These are phyloP conservation scores for Cucurbita argyrosperma DNA, from an alignment of 306 rosid species.

Conservation along the genomic window DNA sequence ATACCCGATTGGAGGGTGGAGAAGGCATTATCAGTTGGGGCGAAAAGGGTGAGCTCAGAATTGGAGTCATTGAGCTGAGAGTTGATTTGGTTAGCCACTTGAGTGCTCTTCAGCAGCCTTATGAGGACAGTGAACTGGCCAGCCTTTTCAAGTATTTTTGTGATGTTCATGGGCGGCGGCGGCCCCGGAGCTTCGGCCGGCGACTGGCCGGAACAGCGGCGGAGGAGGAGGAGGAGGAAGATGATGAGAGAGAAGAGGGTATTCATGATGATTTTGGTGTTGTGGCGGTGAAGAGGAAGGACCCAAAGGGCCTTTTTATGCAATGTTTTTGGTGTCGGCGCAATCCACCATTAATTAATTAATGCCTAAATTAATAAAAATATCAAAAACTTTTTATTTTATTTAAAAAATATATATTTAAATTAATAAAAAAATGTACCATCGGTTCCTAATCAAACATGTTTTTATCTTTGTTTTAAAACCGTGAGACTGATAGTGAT, in stretches of 20 bases:
- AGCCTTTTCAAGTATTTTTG: constrained; percentile 46
- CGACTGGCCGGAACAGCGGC: constrained; percentile 15
- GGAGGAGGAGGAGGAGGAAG: constrained; percentile 7
- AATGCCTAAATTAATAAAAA: too few relatives aligned
- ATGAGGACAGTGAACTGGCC: constrained; percentile 43
- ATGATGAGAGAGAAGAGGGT: constrained; percentile 11
- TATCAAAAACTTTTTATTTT: too few relatives aligned
- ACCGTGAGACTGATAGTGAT: too few relatives aligned
- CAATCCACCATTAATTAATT: too few relatives aligned
- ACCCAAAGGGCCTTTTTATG: background rate
- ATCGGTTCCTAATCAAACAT: too few relatives aligned
- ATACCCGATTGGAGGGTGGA: constrained; percentile 42
- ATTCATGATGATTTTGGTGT: constrained; percentile 7
- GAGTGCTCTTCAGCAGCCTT: constrained; percentile 45
- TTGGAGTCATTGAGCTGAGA: constrained; percentile 37
- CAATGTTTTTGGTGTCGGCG: background rate
- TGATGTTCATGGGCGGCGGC: constrained; percentile 35
- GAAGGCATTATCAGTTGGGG: constrained; percentile 46
- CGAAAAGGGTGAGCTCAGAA: constrained; percentile 43
- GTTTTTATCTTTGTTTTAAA: too few relatives aligned
- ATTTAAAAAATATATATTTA: too few relatives aligned
- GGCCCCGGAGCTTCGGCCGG: constrained; percentile 35
- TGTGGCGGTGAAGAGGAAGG: background rate
- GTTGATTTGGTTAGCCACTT: constrained; percentile 46
- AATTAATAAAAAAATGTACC: too few relatives aligned